Percentiles rank a stretch among this genome's conserved stretches.
These are phyloP conservation scores for Calocera viscosa DNA, from an alignment of 768 basidiomycete species.

Conservation along the genomic window DNA sequence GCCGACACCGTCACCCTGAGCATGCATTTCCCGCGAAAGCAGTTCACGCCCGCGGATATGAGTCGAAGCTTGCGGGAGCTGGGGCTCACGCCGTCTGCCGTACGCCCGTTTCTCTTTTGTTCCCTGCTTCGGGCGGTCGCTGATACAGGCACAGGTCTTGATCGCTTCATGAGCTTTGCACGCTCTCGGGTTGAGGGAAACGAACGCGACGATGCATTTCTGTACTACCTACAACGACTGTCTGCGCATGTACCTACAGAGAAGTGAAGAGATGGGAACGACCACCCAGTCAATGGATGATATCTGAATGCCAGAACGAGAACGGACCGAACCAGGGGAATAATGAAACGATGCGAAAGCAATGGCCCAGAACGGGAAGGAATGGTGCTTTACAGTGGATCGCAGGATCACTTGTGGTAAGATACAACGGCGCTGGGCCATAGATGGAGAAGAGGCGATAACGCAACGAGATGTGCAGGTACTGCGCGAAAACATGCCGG, in stretches of 20 bases:
- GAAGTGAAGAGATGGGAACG: neutral
- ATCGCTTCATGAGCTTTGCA: neutral
- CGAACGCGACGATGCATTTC: neutral
- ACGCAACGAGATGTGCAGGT: neutral
- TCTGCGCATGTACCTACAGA: neutral
- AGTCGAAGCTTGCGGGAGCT: constrained; percentile 68
- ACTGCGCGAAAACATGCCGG: neutral
- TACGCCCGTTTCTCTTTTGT: constrained; percentile 26
- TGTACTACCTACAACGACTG: neutral
- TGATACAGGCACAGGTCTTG: neutral
- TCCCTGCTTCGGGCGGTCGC: neutral
- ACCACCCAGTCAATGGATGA: constrained; percentile 1
- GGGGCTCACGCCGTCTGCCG: constrained; percentile 84
- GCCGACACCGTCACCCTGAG: constrained; percentile 69
- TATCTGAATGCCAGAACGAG: neutral
- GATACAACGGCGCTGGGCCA: neutral
- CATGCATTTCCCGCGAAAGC: constrained; percentile 80
- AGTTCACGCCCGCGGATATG: constrained; percentile 59
- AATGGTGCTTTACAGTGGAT: neutral
- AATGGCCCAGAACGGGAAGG: neutral
- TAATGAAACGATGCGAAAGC: neutral
- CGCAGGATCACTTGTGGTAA: neutral
- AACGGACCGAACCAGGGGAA: neutral
- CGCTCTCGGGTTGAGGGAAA: neutral
- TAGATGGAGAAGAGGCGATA: neutral